These are phyloP conservation scores for Bonia amplexicaulis DNA, from an alignment of 176 grass and related monocot genomes.

Conservation along the genomic window DNA sequence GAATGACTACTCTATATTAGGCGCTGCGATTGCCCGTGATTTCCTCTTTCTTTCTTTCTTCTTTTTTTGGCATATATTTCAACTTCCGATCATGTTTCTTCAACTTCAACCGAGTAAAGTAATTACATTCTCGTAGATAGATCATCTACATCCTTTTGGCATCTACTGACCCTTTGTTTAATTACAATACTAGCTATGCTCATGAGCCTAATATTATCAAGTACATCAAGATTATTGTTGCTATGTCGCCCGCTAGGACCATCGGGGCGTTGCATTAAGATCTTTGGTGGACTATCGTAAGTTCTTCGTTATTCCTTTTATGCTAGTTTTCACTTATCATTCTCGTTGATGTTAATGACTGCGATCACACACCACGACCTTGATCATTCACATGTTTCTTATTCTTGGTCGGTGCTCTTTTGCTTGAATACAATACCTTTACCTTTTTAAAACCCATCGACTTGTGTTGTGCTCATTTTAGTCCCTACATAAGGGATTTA, in stretches of 20 bases:
- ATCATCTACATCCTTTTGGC: background rate
- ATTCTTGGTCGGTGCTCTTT: background rate
- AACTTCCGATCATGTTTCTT: background rate
- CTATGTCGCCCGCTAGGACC: conserved; percentile 68
- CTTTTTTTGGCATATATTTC: background rate
- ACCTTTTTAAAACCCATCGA: background rate
- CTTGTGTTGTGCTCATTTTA: background rate
- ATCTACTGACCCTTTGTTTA: background rate
- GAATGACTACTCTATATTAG: background rate
- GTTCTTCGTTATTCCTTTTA: background rate
- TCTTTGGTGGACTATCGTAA: conserved; percentile 56
- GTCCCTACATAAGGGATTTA: background rate
- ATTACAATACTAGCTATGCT: conserved; percentile 45
- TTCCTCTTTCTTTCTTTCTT: background rate
- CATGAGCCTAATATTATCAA: conserved; percentile 68
- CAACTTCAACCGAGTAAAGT: background rate
- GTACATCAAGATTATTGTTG: conserved; percentile 84
- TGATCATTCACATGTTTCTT: background rate
- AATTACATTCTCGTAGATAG: background rate
- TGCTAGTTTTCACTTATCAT: background rate
- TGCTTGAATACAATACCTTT: background rate
- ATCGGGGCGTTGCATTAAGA: conserved; percentile 77
- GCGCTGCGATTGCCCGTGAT: background rate
- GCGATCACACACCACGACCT: background rate
- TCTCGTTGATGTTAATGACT: background rate